Conservation (phyloP, 768 basidiomycete species). For the Tubosaeta sp. region DNA sequence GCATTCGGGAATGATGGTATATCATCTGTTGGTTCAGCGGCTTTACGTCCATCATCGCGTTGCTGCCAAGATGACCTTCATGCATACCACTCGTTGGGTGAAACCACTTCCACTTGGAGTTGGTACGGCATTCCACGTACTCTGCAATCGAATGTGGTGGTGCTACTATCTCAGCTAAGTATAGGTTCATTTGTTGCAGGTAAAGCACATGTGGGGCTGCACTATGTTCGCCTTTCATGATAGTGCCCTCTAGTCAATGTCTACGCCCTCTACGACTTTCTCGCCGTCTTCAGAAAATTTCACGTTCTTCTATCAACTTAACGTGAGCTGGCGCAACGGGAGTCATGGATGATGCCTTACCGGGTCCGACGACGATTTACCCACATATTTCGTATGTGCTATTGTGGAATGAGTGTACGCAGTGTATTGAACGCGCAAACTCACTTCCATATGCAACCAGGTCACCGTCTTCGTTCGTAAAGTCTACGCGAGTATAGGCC, state of each 20-base stretch:
- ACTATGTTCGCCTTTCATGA: background rate
- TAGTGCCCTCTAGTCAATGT: constrained; percentile 10
- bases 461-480: constrained; percentile 58
- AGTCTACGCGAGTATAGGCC: constrained; percentile 80
- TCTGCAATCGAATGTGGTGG: too few relatives aligned
- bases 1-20: constrained; percentile 8
- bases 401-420: background rate
- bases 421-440: constrained; percentile 20
- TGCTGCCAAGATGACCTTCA: background rate
- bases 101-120: background rate
- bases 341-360: constrained; percentile 22
- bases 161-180: too few relatives aligned
- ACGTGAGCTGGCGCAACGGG: background rate
- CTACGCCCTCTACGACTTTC: constrained; percentile 53
- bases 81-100: too few relatives aligned
- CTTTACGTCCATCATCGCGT: background rate
- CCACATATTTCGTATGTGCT: constrained; percentile 88
- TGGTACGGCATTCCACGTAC: too few relatives aligned
- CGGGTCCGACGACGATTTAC: constrained; percentile 51
- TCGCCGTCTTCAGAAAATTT: constrained; percentile 80
- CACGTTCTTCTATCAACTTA: constrained; percentile 54
- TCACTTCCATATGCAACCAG: constrained; percentile 79
- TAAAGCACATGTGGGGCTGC: too few relatives aligned
- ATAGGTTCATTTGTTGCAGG: too few relatives aligned
- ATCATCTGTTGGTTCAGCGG: background rate